These are phyloP conservation scores for Capsicum baccatum DNA, from an alignment of 257 asterid species.

Conservation along the genomic window DNA sequence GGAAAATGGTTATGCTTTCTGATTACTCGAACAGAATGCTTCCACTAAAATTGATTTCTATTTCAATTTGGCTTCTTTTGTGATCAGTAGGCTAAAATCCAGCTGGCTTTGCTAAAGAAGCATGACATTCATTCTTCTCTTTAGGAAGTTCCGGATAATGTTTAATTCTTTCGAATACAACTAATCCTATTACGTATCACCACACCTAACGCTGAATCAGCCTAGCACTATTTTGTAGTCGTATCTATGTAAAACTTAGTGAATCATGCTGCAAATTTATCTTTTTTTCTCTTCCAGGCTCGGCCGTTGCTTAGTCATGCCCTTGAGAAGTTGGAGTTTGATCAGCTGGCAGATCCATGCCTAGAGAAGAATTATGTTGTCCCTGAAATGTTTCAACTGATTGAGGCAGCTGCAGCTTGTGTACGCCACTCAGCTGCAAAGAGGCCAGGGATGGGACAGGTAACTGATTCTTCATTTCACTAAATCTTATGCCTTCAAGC, in stretches of 20 bases:
- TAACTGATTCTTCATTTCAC: slow-evolving; percentile 35
- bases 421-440: slow-evolving; percentile 85
- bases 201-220: not conserved
- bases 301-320: slow-evolving; percentile 84
- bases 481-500: not conserved
- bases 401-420: slow-evolving; percentile 95
- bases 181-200: not conserved
- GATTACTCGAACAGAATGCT: not conserved
- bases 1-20: not conserved
- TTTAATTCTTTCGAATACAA: not conserved
- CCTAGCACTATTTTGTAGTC: slow-evolving; percentile 5
- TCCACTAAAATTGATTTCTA: not conserved
- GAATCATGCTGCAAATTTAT: not conserved
- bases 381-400: slow-evolving; percentile 67
- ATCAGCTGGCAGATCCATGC: slow-evolving; percentile 72
- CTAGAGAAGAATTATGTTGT: slow-evolving; percentile 62
- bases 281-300: slow-evolving; percentile 58
- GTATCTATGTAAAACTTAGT: not conserved
- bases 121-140: not conserved
- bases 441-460: slow-evolving; percentile 97
- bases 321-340: slow-evolving; percentile 62
- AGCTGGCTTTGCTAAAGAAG: not conserved
- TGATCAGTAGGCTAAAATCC: not conserved
- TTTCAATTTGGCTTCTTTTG: not conserved
- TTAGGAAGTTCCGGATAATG: not conserved